These are phyloP conservation scores for Dactylellina haptotyla DNA, from an alignment of 2,329 filamentous ascomycete genomes.

Conservation along the genomic window DNA sequence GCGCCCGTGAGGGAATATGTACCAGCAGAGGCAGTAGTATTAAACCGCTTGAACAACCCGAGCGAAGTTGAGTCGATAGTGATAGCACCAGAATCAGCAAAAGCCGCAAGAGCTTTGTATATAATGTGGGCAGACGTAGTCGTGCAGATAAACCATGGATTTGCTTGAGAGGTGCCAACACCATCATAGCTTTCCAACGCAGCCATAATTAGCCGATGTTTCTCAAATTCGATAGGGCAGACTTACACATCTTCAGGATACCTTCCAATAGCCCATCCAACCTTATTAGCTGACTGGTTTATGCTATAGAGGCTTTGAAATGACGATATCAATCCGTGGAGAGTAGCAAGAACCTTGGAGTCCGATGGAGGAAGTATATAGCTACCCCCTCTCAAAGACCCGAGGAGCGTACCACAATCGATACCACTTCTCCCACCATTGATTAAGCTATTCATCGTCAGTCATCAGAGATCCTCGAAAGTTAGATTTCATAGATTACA, in stretches of 20 bases:
- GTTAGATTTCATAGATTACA: not conserved
- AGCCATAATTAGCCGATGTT: not conserved
- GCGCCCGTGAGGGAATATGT: conserved; percentile 33
- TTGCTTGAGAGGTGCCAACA: conserved; percentile 65
- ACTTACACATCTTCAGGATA: conserved; percentile 72
- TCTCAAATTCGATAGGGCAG: not conserved
- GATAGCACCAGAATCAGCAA: conserved; percentile 72
- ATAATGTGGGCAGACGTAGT: conserved; percentile 82
- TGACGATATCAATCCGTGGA: conserved; percentile 78
- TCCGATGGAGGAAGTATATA: conserved; percentile 83
- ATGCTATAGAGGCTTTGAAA: conserved; percentile 77
- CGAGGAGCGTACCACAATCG: conserved; percentile 76
- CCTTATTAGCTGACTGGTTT: conserved; percentile 65
- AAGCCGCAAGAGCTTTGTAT: conserved; percentile 78
- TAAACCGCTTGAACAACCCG: conserved; percentile 31
- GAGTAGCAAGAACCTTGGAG: conserved; percentile 73
- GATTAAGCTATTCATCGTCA: conserved; percentile 67
- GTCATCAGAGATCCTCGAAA: not conserved
- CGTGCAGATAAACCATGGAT: conserved; percentile 83
- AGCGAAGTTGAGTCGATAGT: conserved; percentile 67
- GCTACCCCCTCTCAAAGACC: conserved; percentile 74
- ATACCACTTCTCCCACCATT: conserved; percentile 74
- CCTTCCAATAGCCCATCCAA: conserved; percentile 70
- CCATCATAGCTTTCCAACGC: conserved; percentile 69
- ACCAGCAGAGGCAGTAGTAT: conserved; percentile 22